These are phyloP conservation scores for Vicia sativa DNA, from an alignment of 306 rosid species.

Conservation along the genomic window DNA sequence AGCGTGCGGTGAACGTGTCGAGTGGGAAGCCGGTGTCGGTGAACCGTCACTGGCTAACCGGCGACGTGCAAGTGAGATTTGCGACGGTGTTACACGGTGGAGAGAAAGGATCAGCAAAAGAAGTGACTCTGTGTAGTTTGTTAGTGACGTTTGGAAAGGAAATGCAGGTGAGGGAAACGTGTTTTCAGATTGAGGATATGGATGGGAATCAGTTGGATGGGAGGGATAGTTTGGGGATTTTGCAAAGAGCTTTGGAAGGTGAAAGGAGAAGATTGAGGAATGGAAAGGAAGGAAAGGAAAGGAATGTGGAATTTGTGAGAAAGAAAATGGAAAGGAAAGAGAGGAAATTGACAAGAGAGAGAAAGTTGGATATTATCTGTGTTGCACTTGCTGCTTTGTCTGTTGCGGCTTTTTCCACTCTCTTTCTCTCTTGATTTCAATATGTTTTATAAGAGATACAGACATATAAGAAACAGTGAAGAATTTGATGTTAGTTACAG, in stretches of 20 bases:
- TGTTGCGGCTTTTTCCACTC: conserved; percentile 37
- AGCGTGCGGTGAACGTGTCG: conserved; percentile 72
- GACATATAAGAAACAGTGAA: no score
- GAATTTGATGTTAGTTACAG: no score
- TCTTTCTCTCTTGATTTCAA: conserved; percentile 38
- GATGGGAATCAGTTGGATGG: conserved; percentile 75
- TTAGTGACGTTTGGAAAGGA: conserved; percentile 58
- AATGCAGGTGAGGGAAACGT: conserved; percentile 75
- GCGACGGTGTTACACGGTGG: conserved; percentile 57
- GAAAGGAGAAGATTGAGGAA: conserved; percentile 41
- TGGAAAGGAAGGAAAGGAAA: conserved; percentile 39
- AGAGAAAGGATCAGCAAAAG: conserved; percentile 56
- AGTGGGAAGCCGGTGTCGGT: conserved; percentile 65
- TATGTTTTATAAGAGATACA: not conserved
- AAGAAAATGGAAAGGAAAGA: conserved; percentile 56
- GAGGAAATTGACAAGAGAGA: conserved; percentile 55
- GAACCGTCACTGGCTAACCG: conserved; percentile 78
- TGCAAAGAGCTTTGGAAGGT: conserved; percentile 57
- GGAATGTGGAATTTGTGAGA: conserved; percentile 46
- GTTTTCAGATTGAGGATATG: conserved; percentile 74
- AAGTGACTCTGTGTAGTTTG: conserved; percentile 49
- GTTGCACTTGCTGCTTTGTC: conserved; percentile 46
- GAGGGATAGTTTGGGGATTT: conserved; percentile 71
- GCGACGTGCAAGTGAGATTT: conserved; percentile 64
- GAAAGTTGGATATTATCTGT: conserved; percentile 65